Conservation (phyloP, 164 flowering plant genomes). For the Vitis cinerea region DNA sequence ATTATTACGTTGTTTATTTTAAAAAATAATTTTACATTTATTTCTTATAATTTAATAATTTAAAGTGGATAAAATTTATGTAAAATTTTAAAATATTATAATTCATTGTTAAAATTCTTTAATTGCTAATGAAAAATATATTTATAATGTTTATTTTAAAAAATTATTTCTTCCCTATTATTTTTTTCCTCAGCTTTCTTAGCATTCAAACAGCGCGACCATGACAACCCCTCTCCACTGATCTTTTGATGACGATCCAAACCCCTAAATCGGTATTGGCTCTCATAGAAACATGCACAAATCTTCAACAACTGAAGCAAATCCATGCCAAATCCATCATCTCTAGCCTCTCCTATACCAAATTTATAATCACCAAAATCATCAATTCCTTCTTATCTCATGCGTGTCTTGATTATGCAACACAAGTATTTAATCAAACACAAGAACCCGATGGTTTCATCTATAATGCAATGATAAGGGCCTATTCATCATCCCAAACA, state of each 20-base stretch:
- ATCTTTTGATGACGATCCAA: not conserved
- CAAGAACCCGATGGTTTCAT: conserved; percentile 9
- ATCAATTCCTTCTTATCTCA: not conserved
- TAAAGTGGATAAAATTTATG: too few relatives aligned
- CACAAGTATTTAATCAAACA: conserved; percentile 1
- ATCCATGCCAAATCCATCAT: conserved; percentile 17
- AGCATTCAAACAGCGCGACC: too few relatives aligned
- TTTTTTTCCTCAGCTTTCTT: too few relatives aligned
- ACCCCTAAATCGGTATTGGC: conserved; percentile 13
- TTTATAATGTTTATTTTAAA: too few relatives aligned
- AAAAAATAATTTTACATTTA: too few relatives aligned
- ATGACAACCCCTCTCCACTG: not conserved
- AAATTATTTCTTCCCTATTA: too few relatives aligned
- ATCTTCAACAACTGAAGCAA: conserved; percentile 10
- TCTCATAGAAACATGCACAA: conserved; percentile 11
- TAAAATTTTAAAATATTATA: too few relatives aligned
- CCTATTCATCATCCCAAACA: conserved; percentile 10
- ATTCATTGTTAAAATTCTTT: too few relatives aligned
- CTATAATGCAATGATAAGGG: conserved; percentile 11
- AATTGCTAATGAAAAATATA: too few relatives aligned
- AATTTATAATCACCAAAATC: conserved; percentile 11
- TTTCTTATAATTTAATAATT: too few relatives aligned
- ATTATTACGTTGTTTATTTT: too few relatives aligned
- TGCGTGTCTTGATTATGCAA: conserved; percentile 5
- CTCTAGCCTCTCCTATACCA: conserved; percentile 4